Base-by-base conservation (phyloP, 139 green algal genomes). In the Coelastrella sp. region DNA sequence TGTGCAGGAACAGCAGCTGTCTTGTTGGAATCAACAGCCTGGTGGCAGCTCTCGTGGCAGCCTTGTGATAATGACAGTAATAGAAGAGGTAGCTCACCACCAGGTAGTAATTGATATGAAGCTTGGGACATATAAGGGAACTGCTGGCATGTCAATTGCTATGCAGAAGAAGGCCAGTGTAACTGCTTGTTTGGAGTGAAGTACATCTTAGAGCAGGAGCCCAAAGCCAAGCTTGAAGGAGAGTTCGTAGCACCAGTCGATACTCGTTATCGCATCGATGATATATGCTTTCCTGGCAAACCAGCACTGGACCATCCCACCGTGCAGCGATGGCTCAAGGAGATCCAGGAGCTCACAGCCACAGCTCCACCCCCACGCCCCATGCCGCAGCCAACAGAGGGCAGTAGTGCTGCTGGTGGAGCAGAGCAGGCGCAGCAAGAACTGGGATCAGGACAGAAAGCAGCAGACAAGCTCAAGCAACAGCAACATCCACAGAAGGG, bases 111-210 rank as follows among this genome's bases (percentile, higher is more conserved):
- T n/a, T n/a, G n/a, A n/a, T n/a, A n/a, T n/a, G n/a, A n/a, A n/a
- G n/a, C n/a, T n/a, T n/a, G n/a, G n/a, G n/a, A n/a, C n/a, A n/a
- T n/a, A n/a, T n/a, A n/a, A n/a, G 17, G 17, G 48, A 57, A 57
- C 17, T 15, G 11, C 45, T 53, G 45, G 53, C 53, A 63, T n/a
- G 0, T 32, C 50, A 17, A 25, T 38, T 38, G n/a, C 15, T 62
- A 35, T 80, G 72, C 35, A 84, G 77, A 84, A 19, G 77, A 84
- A 32, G 77, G 77, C 38, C 37, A 57, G 11, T 84, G 77, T 59
- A 84, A 9, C 37, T 84, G 77, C 59, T 30, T 43, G 21, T 84
- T 84, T 23, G 57, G 41, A 2, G 77, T 84, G 17, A 72, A 74
- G 27, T 84, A 60, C 23, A n/a, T 72, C 3, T 73, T 43, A 23